phyloP scores from a whole-genome alignment of 768 basidiomycete genomes.

The Xerocomellus chrysenteron region DNA sequence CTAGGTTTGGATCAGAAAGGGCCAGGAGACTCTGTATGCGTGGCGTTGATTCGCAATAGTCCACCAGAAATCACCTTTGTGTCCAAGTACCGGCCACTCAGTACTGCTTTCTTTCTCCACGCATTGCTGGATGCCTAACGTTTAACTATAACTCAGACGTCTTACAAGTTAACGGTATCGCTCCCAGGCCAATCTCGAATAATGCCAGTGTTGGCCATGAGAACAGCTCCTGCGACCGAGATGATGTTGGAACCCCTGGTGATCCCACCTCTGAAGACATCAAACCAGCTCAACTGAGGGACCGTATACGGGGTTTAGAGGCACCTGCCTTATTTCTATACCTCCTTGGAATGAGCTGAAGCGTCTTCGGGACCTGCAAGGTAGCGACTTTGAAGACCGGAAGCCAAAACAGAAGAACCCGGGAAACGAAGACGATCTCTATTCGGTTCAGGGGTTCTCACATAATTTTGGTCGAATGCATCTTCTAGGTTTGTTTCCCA shows the following conservation, averaged over 20 bases:
- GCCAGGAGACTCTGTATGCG: rapidly evolving
- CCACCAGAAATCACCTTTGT: constrained; percentile 14
- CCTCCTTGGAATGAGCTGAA: constrained; percentile 7
- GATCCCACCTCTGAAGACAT: not conserved
- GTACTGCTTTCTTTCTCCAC: constrained; percentile 1
- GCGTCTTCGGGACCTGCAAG: constrained; percentile 10
- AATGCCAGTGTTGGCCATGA: too few relatives aligned
- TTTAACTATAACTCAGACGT: constrained; percentile 6
- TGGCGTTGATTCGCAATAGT: not conserved
- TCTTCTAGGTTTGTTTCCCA: too few relatives aligned
- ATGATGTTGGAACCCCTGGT: not conserved
- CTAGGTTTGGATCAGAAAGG: constrained; percentile 14
- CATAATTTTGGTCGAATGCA: constrained; percentile 1
- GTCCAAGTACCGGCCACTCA: constrained; percentile 21
- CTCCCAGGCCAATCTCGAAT: not conserved
- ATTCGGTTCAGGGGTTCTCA: constrained; percentile 11
- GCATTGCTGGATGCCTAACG: not conserved
- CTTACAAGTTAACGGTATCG: constrained; percentile 22
- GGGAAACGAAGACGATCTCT: not conserved
- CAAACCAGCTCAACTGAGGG: not conserved
- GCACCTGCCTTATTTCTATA: not conserved
- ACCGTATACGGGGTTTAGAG: constrained; percentile 7
- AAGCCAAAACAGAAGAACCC: constrained; percentile 15
- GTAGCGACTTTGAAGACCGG: not conserved
- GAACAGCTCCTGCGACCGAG: too few relatives aligned